Percentiles rank a stretch among this genome's conserved stretches.
These are phyloP conservation scores for Pseudozyma hubeiensis DNA, from an alignment of 1,284 basidiomycete genomes.

Conservation along the genomic window DNA sequence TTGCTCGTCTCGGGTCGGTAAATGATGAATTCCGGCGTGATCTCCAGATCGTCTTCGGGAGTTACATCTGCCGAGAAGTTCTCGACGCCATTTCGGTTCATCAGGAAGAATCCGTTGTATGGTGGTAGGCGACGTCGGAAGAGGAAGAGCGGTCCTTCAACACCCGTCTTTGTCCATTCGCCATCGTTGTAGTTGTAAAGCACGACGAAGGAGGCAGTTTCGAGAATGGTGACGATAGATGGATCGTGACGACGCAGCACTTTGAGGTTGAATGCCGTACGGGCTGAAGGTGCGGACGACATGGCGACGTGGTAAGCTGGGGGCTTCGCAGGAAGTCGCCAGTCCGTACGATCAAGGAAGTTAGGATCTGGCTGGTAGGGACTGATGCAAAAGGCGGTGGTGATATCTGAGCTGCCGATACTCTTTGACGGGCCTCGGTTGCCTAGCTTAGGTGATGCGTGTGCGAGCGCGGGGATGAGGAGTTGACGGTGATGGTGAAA, in stretches of 20 bases:
- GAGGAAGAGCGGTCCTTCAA: slow-evolving; percentile 88
- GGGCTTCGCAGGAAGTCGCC: background rate
- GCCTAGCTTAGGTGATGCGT: too few relatives aligned
- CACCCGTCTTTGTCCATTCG: slow-evolving; percentile 79
- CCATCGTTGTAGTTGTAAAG: slow-evolving; percentile 67
- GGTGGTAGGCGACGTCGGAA: slow-evolving; percentile 81
- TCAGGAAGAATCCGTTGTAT: slow-evolving; percentile 84
- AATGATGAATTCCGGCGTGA: slow-evolving; percentile 76
- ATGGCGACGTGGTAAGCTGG: slow-evolving; percentile 1
- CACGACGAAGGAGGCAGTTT: slow-evolving; percentile 82
- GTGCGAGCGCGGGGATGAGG: too few relatives aligned
- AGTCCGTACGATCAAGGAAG: background rate
- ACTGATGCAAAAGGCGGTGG: too few relatives aligned
- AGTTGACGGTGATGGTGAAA: too few relatives aligned
- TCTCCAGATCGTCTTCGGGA: slow-evolving; percentile 81
- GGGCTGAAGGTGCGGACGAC: slow-evolving; percentile 39
- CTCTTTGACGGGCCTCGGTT: too few relatives aligned
- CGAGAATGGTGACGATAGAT: slow-evolving; percentile 81
- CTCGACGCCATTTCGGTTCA: slow-evolving; percentile 86
- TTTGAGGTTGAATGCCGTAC: slow-evolving; percentile 76
- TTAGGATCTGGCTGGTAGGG: background rate
- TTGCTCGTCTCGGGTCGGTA: slow-evolving; percentile 75
- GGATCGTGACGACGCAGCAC: slow-evolving; percentile 84
- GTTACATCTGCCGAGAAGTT: slow-evolving; percentile 82
- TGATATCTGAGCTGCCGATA: too few relatives aligned